Evolutionary conservation across 164 flowering plant genomes (phyloP).

Genomic region (Cinnamomum chago): DNA sequence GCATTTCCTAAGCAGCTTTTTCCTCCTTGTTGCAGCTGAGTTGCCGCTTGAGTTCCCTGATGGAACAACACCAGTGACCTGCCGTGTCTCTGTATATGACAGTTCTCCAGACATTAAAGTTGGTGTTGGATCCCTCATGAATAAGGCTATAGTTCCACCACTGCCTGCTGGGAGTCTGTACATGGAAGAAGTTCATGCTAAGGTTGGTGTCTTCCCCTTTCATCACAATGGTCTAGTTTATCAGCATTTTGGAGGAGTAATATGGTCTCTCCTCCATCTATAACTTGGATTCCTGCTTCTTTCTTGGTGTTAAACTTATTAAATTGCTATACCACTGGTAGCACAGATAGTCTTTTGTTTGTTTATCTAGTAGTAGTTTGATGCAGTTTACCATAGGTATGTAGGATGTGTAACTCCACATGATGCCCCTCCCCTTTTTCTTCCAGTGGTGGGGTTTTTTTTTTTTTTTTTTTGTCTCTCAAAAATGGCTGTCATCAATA

Average conservation of each 20-base stretch:
- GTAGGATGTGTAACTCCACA: too few species aligned
- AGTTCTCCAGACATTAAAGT: constrained; percentile 74
- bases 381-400: too few species aligned
- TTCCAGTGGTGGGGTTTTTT: too few species aligned
- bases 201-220: constrained; percentile 39
- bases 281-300: too few species aligned
- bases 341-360: too few species aligned
- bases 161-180: constrained; percentile 74
- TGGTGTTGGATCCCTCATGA: constrained; percentile 82
- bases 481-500: too few species aligned
- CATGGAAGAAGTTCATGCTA: constrained; percentile 89
- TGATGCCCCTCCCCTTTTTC: too few species aligned
- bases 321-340: too few species aligned
- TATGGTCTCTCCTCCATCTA: too few species aligned
- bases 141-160: constrained; percentile 79
- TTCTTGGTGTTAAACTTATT: too few species aligned
- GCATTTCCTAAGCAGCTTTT: background rate
- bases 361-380: too few species aligned
- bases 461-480: too few species aligned
- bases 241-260: background rate
- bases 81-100: constrained; percentile 90
- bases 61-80: constrained; percentile 98
- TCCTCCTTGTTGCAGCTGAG: constrained; percentile 54
- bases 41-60: constrained; percentile 95
- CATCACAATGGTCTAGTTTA: background rate